Evolutionary conservation across 257 asterid genomes (phyloP).

Genomic region (Eustoma russellianum): DNA sequence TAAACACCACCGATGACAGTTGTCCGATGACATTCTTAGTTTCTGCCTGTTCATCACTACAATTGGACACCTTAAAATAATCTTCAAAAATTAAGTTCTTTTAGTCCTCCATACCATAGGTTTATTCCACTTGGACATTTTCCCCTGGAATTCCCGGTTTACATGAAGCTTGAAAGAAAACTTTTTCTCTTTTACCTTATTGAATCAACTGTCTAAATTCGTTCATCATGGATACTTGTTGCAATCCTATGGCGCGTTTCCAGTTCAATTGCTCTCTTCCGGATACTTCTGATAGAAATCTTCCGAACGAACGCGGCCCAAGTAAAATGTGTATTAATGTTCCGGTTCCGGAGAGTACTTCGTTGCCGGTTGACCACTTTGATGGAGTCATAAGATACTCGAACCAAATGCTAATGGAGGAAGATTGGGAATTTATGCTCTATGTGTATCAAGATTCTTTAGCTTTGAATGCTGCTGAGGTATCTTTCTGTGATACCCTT

Average conservation of each 20-base stretch:
- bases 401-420: slow-evolving; percentile 58
- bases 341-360: not conserved
- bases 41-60: too few species aligned
- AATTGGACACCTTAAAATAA: too few species aligned
- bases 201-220: too few species aligned
- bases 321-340: not conserved
- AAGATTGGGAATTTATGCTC: slow-evolving; percentile 46
- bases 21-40: too few species aligned
- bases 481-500: slow-evolving; percentile 52
- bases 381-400: slow-evolving; percentile 47
- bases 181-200: too few species aligned
- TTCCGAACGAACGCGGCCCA: not conserved
- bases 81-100: too few species aligned
- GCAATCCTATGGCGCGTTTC: not conserved
- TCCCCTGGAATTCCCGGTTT: too few species aligned
- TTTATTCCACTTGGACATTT: too few species aligned
- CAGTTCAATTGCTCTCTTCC: not conserved
- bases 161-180: too few species aligned
- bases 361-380: slow-evolving; percentile 31
- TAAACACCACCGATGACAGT: too few species aligned
- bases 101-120: too few species aligned
- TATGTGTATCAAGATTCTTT: slow-evolving; percentile 59
- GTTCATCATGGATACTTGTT: not conserved
- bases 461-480: slow-evolving; percentile 76
- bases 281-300: not conserved